Evolutionary conservation across 2,329 filamentous ascomycete genomes (phyloP), one percentile per base, ranked within the genome.

Genomic region (Elsinoe perseae): DNA sequence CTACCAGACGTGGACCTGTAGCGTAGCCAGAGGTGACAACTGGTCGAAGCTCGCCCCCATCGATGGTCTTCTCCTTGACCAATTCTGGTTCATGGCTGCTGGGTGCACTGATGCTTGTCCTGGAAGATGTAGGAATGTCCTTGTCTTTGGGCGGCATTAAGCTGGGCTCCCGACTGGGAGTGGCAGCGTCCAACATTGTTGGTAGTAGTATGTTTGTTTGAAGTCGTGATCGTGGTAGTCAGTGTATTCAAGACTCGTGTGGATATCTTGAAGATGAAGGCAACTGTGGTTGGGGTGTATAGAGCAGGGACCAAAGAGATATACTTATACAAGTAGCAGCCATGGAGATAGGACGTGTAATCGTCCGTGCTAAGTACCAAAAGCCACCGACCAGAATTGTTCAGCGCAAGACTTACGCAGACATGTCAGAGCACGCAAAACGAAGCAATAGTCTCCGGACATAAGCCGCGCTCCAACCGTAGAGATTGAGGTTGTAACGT

Each of bases 1-100:
- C 16, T 3, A 56, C 40, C 2, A 56, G 38, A 36, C 53, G 53
- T 1, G 21, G 6, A 14, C 53, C 53, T 4, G 25, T 30, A 18
- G 53, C 53, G 20, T 56, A 48, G 12, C 53, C 53, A 27, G n/a
- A 28, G 1, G 53, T 56, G 38, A 56, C 53, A 16, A 56, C 53
- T 5, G 53, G 40, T 27, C 48, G 23, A 14, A 56, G 40, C 18
- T 42, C 53, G 20, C 53, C 53, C 1, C 53, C 53, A 56, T 56
- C 53, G 20, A 44, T 58, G 3, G 28, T 25, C 28, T 34, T 38
- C 9, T 52, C 48, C 18, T 52, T 38, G 16, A n/a, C 18, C 30
- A 52, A 30, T 16, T 52, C 30, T 2, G 3, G 2, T 9, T 52
- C 28, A 7, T 38, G 30, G 18, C 48, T 52, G 18, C 48, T 52